Percentiles rank a stretch among this genome's conserved stretches.
These are phyloP conservation scores for Apiospora sp. DNA, from an alignment of 2,329 filamentous ascomycete genomes.

Conservation along the genomic window DNA sequence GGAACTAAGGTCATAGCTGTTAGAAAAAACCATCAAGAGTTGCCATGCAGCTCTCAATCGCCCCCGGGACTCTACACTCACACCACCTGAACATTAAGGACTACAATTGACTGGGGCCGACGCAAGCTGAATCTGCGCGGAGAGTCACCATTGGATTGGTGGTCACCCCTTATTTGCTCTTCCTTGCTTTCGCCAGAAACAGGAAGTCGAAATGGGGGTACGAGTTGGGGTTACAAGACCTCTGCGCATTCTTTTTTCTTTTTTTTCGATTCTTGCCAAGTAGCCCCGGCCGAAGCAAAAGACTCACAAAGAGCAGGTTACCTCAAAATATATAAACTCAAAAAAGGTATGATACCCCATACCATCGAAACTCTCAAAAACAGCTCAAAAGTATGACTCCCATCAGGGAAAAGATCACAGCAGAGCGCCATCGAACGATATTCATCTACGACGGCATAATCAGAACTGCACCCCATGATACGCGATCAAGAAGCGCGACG, in stretches of 20 bases:
- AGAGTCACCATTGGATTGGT: not conserved
- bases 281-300: no score
- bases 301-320: no score
- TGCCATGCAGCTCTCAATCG: no score
- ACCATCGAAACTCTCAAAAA: no score
- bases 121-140: not conserved
- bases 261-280: no score
- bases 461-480: not conserved
- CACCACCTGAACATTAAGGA: not conserved
- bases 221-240: not conserved
- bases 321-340: no score
- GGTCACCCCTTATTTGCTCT: not conserved
- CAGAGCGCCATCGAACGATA: not conserved
- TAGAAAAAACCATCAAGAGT: no score
- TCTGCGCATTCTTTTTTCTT: no score
- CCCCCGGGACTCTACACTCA: no score
- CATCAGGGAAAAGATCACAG: not conserved
- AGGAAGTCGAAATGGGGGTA: not conserved
- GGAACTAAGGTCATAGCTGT: no score
- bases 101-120: not conserved
- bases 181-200: not conserved
- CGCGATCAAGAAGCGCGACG: not conserved
- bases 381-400: no score
- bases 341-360: no score
- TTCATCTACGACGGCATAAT: not conserved